Evolutionary conservation across 2,329 filamentous ascomycete genomes (phyloP).

Genomic region (Aspergillus sp.): DNA sequence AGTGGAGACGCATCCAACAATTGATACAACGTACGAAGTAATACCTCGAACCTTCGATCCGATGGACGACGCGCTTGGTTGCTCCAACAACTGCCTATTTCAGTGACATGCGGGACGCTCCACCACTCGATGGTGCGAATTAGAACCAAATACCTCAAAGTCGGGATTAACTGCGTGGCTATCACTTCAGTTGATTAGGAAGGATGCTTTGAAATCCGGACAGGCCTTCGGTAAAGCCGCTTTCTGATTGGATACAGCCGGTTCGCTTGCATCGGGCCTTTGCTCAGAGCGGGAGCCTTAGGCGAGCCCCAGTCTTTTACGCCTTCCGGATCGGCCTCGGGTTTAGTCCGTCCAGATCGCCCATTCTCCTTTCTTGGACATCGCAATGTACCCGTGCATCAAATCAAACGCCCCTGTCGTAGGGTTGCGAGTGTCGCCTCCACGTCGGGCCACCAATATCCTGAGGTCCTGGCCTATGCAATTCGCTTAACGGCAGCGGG

Average conservation of each 20-base stretch:
- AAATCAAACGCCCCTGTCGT: background rate
- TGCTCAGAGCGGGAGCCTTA: slow-evolving; percentile 37
- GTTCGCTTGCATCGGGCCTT: slow-evolving; percentile 27
- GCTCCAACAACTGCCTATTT: too few relatives aligned
- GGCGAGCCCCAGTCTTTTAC: slow-evolving; percentile 25
- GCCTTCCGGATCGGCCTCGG: slow-evolving; percentile 6
- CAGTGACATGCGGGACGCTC: too few relatives aligned
- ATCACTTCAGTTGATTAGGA: too few relatives aligned
- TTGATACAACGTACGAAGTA: too few relatives aligned
- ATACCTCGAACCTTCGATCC: too few relatives aligned
- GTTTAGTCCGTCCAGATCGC: background rate
- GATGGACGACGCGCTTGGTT: too few relatives aligned
- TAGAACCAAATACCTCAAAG: too few relatives aligned
- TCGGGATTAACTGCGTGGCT: too few relatives aligned
- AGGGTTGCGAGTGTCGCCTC: background rate
- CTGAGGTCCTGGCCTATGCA: background rate
- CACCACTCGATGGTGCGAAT: too few relatives aligned
- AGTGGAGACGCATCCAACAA: too few relatives aligned
- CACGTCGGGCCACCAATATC: background rate
- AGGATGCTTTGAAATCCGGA: too few relatives aligned
- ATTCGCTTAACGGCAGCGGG: slow-evolving; percentile 2
- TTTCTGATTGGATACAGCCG: slow-evolving; percentile 30
- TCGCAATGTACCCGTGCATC: background rate
- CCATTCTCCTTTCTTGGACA: background rate
- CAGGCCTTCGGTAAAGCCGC: slow-evolving; percentile 29